Evolutionary conservation across 1,284 basidiomycete species (phyloP), one percentile per base, ranked within the genome.

Genomic region (Boletus mariae): DNA sequence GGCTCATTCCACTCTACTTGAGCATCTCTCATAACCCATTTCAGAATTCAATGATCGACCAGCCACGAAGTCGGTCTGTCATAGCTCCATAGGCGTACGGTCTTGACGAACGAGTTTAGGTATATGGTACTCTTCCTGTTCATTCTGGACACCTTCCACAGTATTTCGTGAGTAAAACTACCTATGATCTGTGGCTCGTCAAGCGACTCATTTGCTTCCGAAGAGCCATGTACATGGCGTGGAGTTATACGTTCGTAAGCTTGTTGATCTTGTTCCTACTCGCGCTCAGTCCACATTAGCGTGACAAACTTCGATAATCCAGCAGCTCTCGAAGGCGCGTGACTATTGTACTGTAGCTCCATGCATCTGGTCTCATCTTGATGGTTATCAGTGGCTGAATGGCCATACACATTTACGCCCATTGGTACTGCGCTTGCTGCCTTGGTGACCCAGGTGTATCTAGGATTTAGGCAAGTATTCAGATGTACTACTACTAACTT

Each of bases 371-470:
- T 6, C 38, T 11, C 4, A 31, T 43, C 9, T 35, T 56, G 9
- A 62, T 6, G 10, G 5, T 10, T 12, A 11, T 38, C 5, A 64
- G 61, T 49, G 2, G 20, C 4, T 20, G 7, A 32, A 35, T 62
- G 77, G 78, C 73, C 76, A 3, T 73, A 75, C 51, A 69, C 70
- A 0, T 74, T 77, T 54, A 78, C 76, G 1, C 74, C 76, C 1
- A 61, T 73, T n/a, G 72, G 72, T 2, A 77, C 75, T 1, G 69
- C 75, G 0, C 57, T 75, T 8, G 72, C 74, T n/a, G 76, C 77
- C 7, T 61, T 79, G 43, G 59, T 74, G 11, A 74, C 77, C 1
- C 77, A 79, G 20, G 9, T 50, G 1, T 65, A 50, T 34, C 52
- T 61, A 5, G 61, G 53, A 0, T 43, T 42, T 20, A 61, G 62